phyloP scores from a whole-genome alignment of 495 filamentous ascomycete genomes.

The Lasiosphaeria miniovina region DNA sequence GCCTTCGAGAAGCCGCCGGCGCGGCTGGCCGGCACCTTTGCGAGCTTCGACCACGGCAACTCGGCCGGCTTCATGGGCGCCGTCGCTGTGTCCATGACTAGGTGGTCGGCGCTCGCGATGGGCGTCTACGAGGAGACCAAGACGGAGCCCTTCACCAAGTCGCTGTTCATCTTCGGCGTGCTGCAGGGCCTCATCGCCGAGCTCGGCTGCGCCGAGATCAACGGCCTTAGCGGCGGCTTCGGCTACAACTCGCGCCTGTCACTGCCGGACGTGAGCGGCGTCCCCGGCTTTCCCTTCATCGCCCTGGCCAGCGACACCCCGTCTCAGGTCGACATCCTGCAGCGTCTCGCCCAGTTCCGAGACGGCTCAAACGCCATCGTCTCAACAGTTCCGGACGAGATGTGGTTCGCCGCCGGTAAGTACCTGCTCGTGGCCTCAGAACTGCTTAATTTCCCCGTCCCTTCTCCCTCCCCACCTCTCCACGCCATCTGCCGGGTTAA shows the following conservation, averaged over 20 bases:
- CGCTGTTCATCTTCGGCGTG: not conserved
- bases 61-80: not conserved
- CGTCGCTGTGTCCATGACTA: not conserved
- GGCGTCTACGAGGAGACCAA: not conserved
- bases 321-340: not conserved
- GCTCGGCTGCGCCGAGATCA: not conserved
- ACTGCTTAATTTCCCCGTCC: no score
- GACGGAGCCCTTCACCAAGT: no score
- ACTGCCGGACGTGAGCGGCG: not conserved
- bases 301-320: not conserved
- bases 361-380: not conserved
- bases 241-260: not conserved
- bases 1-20: not conserved
- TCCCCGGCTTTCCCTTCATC: not conserved
- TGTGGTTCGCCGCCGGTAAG: not conserved
- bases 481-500: no score
- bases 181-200: not conserved
- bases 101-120: not conserved
- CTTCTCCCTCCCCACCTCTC: no score
- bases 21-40: not conserved
- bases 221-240: not conserved
- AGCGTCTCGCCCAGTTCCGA: not conserved
- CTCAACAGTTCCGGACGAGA: not conserved
- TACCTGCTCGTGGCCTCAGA: no score
- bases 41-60: not conserved